Percentiles rank a stretch among this genome's conserved stretches.
Evolutionary conservation across 192 early-diverging fungal species (phyloP).

Genomic region (Backusella tuberculispora): DNA sequence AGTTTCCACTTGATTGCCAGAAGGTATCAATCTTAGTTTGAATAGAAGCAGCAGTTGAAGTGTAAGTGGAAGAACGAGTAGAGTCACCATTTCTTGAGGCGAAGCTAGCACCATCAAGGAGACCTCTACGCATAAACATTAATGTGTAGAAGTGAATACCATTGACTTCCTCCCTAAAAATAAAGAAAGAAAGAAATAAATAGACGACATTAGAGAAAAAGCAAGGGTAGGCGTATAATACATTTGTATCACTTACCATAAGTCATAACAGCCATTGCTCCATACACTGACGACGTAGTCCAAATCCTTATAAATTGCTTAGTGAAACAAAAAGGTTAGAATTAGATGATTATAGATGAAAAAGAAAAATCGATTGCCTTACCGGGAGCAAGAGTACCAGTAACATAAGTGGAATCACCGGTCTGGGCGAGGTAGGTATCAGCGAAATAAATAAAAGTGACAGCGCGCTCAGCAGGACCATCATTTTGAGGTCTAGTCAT

Average conservation of each 20-base stretch:
- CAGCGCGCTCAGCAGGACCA: conserved; percentile 63
- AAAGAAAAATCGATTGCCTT: conserved; percentile 37
- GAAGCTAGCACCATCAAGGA: conserved; percentile 60
- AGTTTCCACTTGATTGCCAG: conserved; percentile 43
- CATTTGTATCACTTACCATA: conserved; percentile 54
- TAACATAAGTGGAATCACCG: conserved; percentile 34
- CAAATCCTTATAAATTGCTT: conserved; percentile 57
- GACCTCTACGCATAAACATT: conserved; percentile 62
- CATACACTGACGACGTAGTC: conserved; percentile 61
- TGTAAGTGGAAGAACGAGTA: conserved; percentile 42
- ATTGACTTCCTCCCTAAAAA: conserved; percentile 61
- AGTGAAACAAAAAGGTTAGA: conserved; percentile 39
- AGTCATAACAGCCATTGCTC: conserved; percentile 53
- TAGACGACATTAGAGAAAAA: too few relatives aligned
- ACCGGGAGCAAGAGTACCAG: conserved; percentile 40
- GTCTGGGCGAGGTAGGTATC: conserved; percentile 28
- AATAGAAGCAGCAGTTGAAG: not conserved
- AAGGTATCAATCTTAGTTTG: conserved; percentile 39
- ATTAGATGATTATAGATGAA: conserved; percentile 10
- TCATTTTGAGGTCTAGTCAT: conserved; percentile 65
- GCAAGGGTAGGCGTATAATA: too few relatives aligned
- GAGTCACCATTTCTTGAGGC: conserved; percentile 44
- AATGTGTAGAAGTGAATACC: conserved; percentile 74
- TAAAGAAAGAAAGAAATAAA: conserved; percentile 12
- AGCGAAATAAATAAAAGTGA: conserved; percentile 45